A percentile compares a stretch with the other conserved stretches of the same genome.
Evolutionary conservation across 371 early-diverging fungal species (phyloP).

Genomic region (Mycotypha africana): DNA sequence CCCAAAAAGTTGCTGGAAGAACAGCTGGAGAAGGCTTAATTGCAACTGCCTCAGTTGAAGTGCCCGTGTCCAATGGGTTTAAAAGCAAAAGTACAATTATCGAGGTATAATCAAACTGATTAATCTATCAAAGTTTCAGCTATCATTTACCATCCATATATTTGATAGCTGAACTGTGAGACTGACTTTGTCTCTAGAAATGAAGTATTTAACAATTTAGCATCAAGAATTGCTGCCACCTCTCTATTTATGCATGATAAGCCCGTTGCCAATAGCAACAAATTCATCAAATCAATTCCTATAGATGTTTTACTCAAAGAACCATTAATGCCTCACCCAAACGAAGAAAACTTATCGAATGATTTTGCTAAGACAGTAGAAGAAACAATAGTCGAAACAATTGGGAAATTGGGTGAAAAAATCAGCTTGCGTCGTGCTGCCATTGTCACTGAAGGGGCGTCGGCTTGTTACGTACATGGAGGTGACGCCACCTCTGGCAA

Average conservation of each 20-base stretch:
- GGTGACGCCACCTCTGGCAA: constrained; percentile 56
- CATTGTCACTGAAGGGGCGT: constrained; percentile 32
- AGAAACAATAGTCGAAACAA: constrained; percentile 62
- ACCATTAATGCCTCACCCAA: constrained; percentile 56
- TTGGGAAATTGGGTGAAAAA: constrained; percentile 88
- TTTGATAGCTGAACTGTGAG: constrained; percentile 77
- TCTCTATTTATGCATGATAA: constrained; percentile 48
- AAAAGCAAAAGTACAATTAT: constrained; percentile 55
- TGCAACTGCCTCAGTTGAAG: constrained; percentile 55
- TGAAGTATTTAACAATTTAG: constrained; percentile 75
- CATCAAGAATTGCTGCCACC: constrained; percentile 63
- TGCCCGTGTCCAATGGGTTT: constrained; percentile 20
- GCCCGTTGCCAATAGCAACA: constrained; percentile 8
- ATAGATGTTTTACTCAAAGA: constrained; percentile 37
- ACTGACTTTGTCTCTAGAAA: constrained; percentile 93
- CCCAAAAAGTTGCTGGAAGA: constrained; percentile 44
- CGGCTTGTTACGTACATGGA: constrained; percentile 69
- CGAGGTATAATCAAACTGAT: constrained; percentile 63
- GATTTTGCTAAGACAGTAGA: constrained; percentile 47
- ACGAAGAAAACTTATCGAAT: constrained; percentile 16
- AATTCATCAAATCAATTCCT: constrained; percentile 40
- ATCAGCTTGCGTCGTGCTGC: constrained; percentile 74
- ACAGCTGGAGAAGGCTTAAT: constrained; percentile 57
- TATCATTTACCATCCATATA: neutral
- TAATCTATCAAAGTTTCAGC: no score